Evolutionary conservation across 345 rosid species (phyloP), one percentile per base, ranked within the genome.

Genomic region (Eutrema yunnanense): DNA sequence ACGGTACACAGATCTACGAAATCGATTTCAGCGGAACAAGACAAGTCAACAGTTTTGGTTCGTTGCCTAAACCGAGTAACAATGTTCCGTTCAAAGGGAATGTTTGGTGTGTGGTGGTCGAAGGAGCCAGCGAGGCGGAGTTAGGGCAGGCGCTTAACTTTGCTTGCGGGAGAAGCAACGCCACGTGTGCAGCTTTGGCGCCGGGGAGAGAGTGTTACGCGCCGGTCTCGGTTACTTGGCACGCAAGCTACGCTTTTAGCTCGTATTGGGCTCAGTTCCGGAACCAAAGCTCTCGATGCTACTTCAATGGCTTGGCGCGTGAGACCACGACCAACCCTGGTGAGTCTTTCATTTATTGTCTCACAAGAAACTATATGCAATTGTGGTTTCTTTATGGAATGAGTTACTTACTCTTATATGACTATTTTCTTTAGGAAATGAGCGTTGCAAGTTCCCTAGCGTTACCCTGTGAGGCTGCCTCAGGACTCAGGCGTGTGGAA

Each of bases 161-260:
- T 48, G 87, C 85, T 6, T 91, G 97, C 36, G 65, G 78, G 26
- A 72, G 73, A 33, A 88, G 84, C 6, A 82, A 83, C 27, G 74
- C 69, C 13, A 87, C 83, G 4, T 89, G 97, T 47, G 83, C 82
- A 1, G 79, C 87, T 6, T 70, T 92, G 60, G 69, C 61, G 19
- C 86, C 92, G 0, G 93, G 92, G 5, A 76, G 56, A 44, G 87
- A 80, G 62, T 92, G 93, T 53, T 84, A 85, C 4, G 81, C 85
- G 48, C 97, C 93, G 0, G 55, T 87, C 0, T 82, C 86, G 2
- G 42, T 82, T 10, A 13, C 41, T 51, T 79, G 79, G 92, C 93
- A 86, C 8, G 88, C 96, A 3, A 89, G 86, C 67, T 92, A 82
- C 29, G 97, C 97, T 0, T 92, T 92, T 66, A 89, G 93, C 80